Conservation (phyloP, 768 basidiomycete genomes). For the Tricholoma furcatifolium region DNA sequence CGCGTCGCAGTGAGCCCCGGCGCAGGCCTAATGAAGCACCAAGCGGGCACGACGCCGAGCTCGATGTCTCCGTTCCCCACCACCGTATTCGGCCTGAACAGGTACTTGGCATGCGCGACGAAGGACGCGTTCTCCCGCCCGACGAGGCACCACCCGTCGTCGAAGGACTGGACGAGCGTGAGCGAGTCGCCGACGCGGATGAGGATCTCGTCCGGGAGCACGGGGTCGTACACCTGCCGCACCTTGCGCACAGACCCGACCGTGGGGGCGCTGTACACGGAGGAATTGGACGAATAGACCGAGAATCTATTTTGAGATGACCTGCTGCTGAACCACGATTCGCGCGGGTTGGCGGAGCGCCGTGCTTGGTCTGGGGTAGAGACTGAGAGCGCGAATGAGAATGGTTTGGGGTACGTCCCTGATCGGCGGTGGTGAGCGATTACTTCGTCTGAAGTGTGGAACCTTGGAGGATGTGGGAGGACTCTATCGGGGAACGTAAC, state of each 20-base stretch:
- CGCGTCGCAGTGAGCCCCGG: constrained; percentile 60
- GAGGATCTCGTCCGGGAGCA: constrained; percentile 74
- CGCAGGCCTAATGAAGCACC: constrained; percentile 69
- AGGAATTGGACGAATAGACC: constrained; percentile 35
- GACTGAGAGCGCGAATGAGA: constrained; percentile 37
- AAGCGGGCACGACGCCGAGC: constrained; percentile 72
- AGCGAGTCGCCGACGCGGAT: constrained; percentile 57
- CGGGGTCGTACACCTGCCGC: constrained; percentile 63
- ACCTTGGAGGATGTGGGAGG: constrained; percentile 30
- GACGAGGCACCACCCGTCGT: constrained; percentile 82
- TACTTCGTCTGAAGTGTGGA: constrained; percentile 37
- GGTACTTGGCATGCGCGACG: constrained; percentile 32
- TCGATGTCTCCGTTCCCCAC: constrained; percentile 44
- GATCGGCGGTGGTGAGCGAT: constrained; percentile 42
- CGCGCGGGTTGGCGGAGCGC: constrained; percentile 15
- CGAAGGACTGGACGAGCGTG: constrained; percentile 62
- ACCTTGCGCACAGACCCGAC: constrained; percentile 48
- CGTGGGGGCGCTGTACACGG: constrained; percentile 30
- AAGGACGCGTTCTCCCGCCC: constrained; percentile 45
- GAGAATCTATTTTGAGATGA: constrained; percentile 34
- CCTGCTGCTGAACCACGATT: constrained; percentile 26
- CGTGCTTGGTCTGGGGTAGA: constrained; percentile 9
- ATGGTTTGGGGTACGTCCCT: constrained; percentile 42
- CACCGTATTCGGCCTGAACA: constrained; percentile 34
- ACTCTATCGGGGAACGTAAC: constrained; percentile 56